Conservation (phyloP, 2,329 filamentous ascomycete genomes). For the Colletotrichum tabaci region DNA sequence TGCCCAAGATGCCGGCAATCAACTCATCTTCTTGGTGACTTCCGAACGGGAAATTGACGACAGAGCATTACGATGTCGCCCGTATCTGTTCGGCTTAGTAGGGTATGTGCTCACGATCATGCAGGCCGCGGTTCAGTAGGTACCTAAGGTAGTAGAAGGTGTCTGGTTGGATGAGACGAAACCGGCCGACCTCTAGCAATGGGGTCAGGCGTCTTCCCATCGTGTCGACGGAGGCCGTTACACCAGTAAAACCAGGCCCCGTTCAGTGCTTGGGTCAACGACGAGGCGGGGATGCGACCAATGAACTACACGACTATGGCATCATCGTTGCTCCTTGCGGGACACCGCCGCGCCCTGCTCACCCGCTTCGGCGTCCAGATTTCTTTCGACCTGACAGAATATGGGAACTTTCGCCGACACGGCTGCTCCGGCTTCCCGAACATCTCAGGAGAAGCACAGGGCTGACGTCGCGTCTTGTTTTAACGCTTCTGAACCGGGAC, state of each 20-base stretch:
- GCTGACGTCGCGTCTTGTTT: background rate
- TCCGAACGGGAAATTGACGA: background rate
- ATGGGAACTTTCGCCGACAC: background rate
- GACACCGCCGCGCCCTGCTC: slow-evolving; percentile 2
- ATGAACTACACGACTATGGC: slow-evolving; percentile 23
- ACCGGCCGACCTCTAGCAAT: background rate
- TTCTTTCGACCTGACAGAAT: background rate
- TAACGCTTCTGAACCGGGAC: background rate
- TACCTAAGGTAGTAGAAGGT: background rate
- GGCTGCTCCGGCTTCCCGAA: background rate
- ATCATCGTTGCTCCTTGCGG: slow-evolving; percentile 30
- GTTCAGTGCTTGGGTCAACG: slow-evolving; percentile 23
- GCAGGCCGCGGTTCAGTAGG: background rate
- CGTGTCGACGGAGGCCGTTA: slow-evolving; percentile 17
- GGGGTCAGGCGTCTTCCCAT: background rate
- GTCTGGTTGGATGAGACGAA: slow-evolving; percentile 12
- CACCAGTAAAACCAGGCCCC: slow-evolving; percentile 36
- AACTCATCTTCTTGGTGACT: background rate
- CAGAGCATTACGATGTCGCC: background rate
- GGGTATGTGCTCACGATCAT: background rate
- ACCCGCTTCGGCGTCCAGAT: slow-evolving; percentile 7
- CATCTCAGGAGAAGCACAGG: background rate
- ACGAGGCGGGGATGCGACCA: slow-evolving; percentile 31
- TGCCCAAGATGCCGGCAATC: background rate
- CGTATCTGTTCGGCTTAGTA: slow-evolving; percentile 7